Conservation (phyloP, 163 green algal genomes). For the Prototheca wickerhamii region DNA sequence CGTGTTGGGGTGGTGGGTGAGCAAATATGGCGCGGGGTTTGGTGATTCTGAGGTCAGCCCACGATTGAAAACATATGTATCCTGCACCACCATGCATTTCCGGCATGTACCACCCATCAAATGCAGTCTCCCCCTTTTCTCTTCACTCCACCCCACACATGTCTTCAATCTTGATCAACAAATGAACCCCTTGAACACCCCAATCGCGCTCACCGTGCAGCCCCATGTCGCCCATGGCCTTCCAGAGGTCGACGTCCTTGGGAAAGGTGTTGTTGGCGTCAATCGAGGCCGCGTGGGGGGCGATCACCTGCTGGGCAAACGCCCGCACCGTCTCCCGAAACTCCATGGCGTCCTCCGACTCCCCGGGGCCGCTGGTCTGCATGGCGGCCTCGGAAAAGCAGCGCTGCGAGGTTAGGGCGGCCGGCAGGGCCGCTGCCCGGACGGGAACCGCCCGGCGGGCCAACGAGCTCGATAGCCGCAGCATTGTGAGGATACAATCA, state of each 20-base stretch:
- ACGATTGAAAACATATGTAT: neutral
- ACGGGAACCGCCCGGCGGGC: neutral
- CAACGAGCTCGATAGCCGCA: neutral
- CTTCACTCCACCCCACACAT: neutral
- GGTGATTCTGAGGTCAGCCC: neutral
- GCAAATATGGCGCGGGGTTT: no score
- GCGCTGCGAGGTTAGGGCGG: neutral
- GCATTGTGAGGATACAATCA: neutral
- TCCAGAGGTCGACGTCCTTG: constrained; percentile 67
- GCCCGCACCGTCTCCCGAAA: constrained; percentile 54
- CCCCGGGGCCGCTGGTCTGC: neutral
- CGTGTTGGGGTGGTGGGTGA: neutral
- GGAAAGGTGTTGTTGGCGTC: constrained; percentile 74
- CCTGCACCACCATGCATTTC: no score
- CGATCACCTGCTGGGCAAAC: constrained; percentile 55
- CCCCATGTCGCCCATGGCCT: constrained; percentile 69
- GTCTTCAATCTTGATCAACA: no score
- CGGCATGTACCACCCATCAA: neutral
- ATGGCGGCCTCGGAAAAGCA: neutral
- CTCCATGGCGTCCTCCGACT: constrained; percentile 17
- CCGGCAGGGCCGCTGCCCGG: neutral
- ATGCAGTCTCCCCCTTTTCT: neutral
- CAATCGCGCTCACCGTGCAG: constrained; percentile 52
- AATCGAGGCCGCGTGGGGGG: constrained; percentile 64
- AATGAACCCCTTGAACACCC: neutral